Evolutionary conservation across 805 yeast species (phyloP), one percentile per base, ranked within the genome.

Genomic region (Scheffersomyces lignosus): DNA sequence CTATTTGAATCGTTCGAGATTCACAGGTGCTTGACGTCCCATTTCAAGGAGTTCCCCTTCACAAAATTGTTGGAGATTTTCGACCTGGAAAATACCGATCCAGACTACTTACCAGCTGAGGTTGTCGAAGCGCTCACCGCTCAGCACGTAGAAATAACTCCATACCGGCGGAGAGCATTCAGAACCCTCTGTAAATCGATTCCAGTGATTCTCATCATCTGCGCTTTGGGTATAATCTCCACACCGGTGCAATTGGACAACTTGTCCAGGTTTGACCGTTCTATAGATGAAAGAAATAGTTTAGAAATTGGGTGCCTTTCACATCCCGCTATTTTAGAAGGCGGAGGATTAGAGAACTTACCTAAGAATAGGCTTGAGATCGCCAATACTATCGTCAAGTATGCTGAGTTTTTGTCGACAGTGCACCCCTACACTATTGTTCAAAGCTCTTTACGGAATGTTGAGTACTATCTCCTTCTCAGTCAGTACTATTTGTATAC

Each of bases 161-260:
- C 43, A 0, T 39, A 47, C 20, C 44, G 54, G 16, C 51, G 51
- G 13, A 34, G 37, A 2, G 55, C 59, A 5, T 59, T 49, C 34
- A 32, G 37, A 17, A 32, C 29, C 7, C 40, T 58, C 16, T 54
- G 62, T 29, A 41, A 44, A 17, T 45, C 45, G 18, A 44, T 60
- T 15, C 68, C 69, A 0, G 30, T 58, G 2, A 32, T 64, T 3
- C 34, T 60, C 4, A 29, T 54, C 17, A 47, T 55, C 7, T 64
- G 69, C 48, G 66, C 66, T 7, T 40, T 64, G 29, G 70, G 70
- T 7, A 49, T 53, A 2, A 33, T 63, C 8, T 37, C 64, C 4
- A 55, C 67, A 2, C 55, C 63, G 2, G 48, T 63, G 4, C 63
- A 59, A 34, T 43, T 63, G 15, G 62, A 64, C 20, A 65, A 65